Percentiles rank a stretch among this genome's conserved stretches.
These are phyloP conservation scores for Boletus reticulatus DNA, from an alignment of 768 basidiomycete species.

Conservation along the genomic window DNA sequence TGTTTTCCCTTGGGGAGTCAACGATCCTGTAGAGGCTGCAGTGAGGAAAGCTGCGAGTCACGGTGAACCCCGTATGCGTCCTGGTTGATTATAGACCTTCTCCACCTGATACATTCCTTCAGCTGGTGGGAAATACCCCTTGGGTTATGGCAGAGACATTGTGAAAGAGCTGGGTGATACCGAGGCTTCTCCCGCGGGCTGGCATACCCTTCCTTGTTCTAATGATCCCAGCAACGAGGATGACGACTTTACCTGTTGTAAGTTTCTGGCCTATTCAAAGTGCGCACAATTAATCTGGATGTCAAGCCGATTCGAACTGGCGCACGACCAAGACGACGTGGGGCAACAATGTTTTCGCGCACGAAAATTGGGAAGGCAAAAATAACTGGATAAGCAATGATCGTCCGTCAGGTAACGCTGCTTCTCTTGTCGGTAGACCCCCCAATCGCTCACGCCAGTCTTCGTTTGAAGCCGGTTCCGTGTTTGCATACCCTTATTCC, in stretches of 20 bases:
- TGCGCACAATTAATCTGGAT: not conserved
- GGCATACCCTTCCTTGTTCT: conserved; percentile 79
- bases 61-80: conserved; percentile 15
- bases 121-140: conserved; percentile 5
- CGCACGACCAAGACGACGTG: conserved; percentile 77
- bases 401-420: conserved; percentile 58
- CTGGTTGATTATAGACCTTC: not conserved
- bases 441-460: not conserved
- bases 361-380: conserved; percentile 87
- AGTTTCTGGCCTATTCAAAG: not conserved
- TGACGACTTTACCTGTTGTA: conserved; percentile 13
- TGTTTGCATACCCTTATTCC: conserved; percentile 76
- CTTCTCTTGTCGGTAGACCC: not conserved
- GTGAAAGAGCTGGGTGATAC: conserved; percentile 70
- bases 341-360: conserved; percentile 92
- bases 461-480: conserved; percentile 4
- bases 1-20: conserved; percentile 78
- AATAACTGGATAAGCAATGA: conserved; percentile 68
- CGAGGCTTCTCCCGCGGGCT: conserved; percentile 83
- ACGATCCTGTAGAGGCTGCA: conserved; percentile 70
- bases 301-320: conserved; percentile 37
- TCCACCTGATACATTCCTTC: not conserved
- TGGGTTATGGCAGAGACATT: conserved; percentile 29
- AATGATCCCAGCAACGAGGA: conserved; percentile 54
- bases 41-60: conserved; percentile 16